Conservation (phyloP, 2,329 filamentous ascomycete species). For the Exophiala spinifera region DNA sequence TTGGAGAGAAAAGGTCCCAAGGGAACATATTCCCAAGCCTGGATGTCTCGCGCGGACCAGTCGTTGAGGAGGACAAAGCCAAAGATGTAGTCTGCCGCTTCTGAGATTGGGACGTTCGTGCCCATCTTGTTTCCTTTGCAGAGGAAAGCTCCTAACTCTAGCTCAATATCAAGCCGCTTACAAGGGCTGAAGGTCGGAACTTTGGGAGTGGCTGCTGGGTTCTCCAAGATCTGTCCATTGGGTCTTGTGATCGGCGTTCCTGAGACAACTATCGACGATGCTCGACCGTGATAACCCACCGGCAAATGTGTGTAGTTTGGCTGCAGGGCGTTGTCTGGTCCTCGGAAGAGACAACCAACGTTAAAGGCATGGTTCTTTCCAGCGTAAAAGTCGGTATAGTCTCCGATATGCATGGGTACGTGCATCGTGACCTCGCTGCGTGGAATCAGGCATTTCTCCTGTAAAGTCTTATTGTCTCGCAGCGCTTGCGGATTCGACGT, state of each 20-base stretch:
- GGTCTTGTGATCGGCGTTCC: slow-evolving; percentile 67
- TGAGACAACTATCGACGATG: slow-evolving; percentile 52
- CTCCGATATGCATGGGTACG: slow-evolving; percentile 72
- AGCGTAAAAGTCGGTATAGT: slow-evolving; percentile 85
- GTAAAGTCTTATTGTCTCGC: slow-evolving; percentile 58
- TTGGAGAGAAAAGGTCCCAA: slow-evolving; percentile 80
- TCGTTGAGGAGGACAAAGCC: slow-evolving; percentile 82
- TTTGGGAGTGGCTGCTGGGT: slow-evolving; percentile 61
- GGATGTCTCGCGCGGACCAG: slow-evolving; percentile 80
- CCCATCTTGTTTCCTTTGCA: slow-evolving; percentile 64
- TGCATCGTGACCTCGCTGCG: slow-evolving; percentile 62
- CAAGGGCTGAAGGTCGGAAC: slow-evolving; percentile 62
- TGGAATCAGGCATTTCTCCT: slow-evolving; percentile 57
- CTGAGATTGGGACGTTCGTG: slow-evolving; percentile 57
- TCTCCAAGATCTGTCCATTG: slow-evolving; percentile 67
- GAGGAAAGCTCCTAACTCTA: slow-evolving; percentile 76
- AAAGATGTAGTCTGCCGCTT: slow-evolving; percentile 70
- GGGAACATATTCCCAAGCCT: slow-evolving; percentile 80
- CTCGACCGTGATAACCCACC: slow-evolving; percentile 75
- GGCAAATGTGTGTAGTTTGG: slow-evolving; percentile 80
- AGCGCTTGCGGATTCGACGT: slow-evolving; percentile 61
- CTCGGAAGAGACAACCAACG: slow-evolving; percentile 65
- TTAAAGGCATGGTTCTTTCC: slow-evolving; percentile 76
- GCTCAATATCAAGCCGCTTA: slow-evolving; percentile 71
- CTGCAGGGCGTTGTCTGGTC: slow-evolving; percentile 68